Evolutionary conservation across 1,139 yeast genomes (phyloP), one percentile per base, ranked within the genome.

Genomic region (Debaryomyces nepalensis): DNA sequence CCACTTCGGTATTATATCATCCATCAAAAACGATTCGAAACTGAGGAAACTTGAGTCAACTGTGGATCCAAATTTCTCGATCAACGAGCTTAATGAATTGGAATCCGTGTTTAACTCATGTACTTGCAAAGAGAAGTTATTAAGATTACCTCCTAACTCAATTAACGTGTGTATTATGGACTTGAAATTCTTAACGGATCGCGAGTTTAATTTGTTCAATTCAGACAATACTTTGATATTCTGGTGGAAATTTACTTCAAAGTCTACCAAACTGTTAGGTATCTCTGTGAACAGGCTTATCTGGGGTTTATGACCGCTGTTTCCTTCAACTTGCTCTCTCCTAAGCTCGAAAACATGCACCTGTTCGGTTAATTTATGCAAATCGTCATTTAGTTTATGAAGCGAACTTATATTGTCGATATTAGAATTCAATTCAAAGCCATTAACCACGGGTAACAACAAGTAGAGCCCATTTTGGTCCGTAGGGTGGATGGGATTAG

Each of bases 41-140:
- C 66, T 68, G 33, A 74, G 56, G 43, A 71, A 74, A 42, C 61
- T 66, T 41, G 66, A 60, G 51, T 74, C 79, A 34, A 73, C 64
- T 2, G 76, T 69, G 5, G 75, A 69, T 2, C 79, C 79, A 52
- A 74, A 73, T 45, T 67, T 71, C 48, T 74, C 79, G 27, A 74
- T 64, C 5, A 64, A 49, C 33, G 61, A 54, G 39, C 73, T 66
- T 14, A 71, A 56, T 33, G 54, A 52, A 33, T 63, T 58, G 26
- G 66, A 58, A 24, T 35, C 38, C 39, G 46, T 43, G 42, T 49
- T 48, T 36, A 62, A 58, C 44, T 68, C 70, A 45, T 67, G 72
- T 10, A 73, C 61, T 49, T 73, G 78, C 29, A 74, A 57, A 3
- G 78, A 71, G 50, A 72, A 74, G 50, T 74, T 72, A 51, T 74